These are phyloP conservation scores for Cyathus striatus DNA, from an alignment of 768 basidiomycete species.

Conservation along the genomic window DNA sequence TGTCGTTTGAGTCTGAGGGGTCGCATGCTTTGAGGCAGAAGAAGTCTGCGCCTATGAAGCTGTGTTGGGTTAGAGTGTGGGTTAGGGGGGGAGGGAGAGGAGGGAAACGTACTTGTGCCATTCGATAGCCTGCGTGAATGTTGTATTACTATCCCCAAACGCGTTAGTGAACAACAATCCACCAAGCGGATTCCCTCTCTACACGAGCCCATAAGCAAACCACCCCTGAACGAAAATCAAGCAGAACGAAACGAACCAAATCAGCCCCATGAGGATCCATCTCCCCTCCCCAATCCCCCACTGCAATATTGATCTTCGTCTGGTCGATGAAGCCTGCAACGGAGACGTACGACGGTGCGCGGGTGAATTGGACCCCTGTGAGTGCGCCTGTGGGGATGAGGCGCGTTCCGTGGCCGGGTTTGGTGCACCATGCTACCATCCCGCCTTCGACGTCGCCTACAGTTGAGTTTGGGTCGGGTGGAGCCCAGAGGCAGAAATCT, in stretches of 20 bases:
- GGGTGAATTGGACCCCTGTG: slow-evolving; percentile 58
- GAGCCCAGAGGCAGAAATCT: slow-evolving; percentile 70
- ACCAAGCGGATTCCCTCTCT: slow-evolving; percentile 70
- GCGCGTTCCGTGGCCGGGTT: slow-evolving; percentile 62
- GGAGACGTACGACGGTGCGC: too few species aligned
- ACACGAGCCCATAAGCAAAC: too few species aligned
- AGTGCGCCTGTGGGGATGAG: slow-evolving; percentile 62
- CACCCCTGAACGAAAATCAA: too few species aligned
- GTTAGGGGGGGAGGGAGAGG: too few species aligned
- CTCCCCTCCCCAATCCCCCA: too few species aligned
- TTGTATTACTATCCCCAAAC: slow-evolving; percentile 35
- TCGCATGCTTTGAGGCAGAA: slow-evolving; percentile 76
- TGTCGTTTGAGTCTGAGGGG: slow-evolving; percentile 44
- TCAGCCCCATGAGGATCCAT: too few species aligned
- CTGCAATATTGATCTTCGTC: too few species aligned
- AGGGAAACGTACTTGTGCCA: slow-evolving; percentile 50
- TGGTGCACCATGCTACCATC: slow-evolving; percentile 72
- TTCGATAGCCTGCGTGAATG: slow-evolving; percentile 46
- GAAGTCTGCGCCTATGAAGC: slow-evolving; percentile 26
- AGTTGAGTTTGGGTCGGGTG: slow-evolving; percentile 37
- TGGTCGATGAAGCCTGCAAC: too few species aligned
- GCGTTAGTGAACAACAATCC: slow-evolving; percentile 50
- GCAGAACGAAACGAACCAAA: too few species aligned
- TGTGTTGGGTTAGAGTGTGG: too few species aligned
- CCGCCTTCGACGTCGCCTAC: slow-evolving; percentile 64